Evolutionary conservation across 495 filamentous ascomycete species (phyloP), one percentile per base, ranked within the genome.

Genomic region (Xylaria flabelliformis): DNA sequence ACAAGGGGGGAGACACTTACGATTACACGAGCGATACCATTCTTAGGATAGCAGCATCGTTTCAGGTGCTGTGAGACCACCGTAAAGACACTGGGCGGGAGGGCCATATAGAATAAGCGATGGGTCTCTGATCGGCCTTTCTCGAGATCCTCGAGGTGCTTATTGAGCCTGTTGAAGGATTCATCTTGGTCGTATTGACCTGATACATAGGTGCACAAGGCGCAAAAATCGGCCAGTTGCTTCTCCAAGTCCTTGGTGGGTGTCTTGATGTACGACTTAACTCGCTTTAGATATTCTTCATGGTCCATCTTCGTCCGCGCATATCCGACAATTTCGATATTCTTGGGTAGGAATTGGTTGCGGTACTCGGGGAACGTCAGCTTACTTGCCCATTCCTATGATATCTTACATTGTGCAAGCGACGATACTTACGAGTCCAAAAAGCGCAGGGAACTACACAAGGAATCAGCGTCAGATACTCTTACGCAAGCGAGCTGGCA

Each of bases 261-360:
- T 19, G 94, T 94, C 90, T 99, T 98, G 85, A 99, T 99, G 83
- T 97, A 96, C 70, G 94, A 97, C 84, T 92, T 94, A 84, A 98
- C 94, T 69, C 97, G 90, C 83, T 90, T 92, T 76, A 97, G 86
- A 84, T 93, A 98, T 82, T 98, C 97, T 74, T 93, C 91, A 79
- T 93, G 93, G 85, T 98, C 95, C 97, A 99, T 99, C 86, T 97
- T 97, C 74, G 97, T 99, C 79, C 97, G 91, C 73, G 97, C 97
- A 93, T 99, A 99, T 86, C 97, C 97, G 78, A 99, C 90, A 80
- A 99, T 97, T 81, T 91, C 93, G 83, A 97, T 95, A 82, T 96
- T 94, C 85, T 97, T 97, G 73, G 96, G 96, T 24, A 98, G 92
- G 87, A 98, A 99, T 81, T 97, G 94, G 86, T 99, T 98, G 77